Percentiles rank a stretch among this genome's conserved stretches.
Conservation (phyloP, 352 stramenopile species). For the Phytopythium boreale region DNA sequence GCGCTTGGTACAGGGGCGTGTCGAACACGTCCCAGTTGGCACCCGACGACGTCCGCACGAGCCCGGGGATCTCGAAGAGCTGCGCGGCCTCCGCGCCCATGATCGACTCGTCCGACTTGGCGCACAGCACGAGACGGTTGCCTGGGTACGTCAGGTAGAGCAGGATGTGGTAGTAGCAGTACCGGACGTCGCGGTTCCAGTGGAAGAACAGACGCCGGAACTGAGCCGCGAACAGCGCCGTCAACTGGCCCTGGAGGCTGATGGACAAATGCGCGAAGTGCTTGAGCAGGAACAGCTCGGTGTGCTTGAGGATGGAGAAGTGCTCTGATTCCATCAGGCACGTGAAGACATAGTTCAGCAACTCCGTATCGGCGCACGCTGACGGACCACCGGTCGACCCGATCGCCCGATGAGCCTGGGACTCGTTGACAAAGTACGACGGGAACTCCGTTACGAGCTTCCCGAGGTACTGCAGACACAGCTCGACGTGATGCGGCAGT, state of each 20-base stretch:
- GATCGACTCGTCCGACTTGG: conserved; percentile 68
- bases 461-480: conserved; percentile 67
- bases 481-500: conserved; percentile 61
- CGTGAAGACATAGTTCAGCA: conserved; percentile 51
- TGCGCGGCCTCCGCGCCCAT: conserved; percentile 57
- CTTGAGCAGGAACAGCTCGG: conserved; percentile 68
- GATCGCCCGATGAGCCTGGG: conserved; percentile 9
- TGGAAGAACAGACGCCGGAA: conserved; percentile 73
- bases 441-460: conserved; percentile 56
- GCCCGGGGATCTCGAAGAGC: conserved; percentile 70
- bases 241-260: conserved; percentile 49
- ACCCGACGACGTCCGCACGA: conserved; percentile 34
- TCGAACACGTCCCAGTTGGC: conserved; percentile 67
- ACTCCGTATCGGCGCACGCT: conserved; percentile 27
- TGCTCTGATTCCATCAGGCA: conserved; percentile 66
- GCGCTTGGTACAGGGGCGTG: conserved; percentile 45
- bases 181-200: conserved; percentile 83
- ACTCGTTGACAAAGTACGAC: conserved; percentile 50
- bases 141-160: conserved; percentile 78
- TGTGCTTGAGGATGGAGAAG: conserved; percentile 65
- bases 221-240: conserved; percentile 41
- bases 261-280: conserved; percentile 53
- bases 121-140: conserved; percentile 70
- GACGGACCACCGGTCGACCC: conserved; percentile 2
- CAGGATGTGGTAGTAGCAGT: conserved; percentile 79